Evolutionary conservation across 345 rosid genomes (phyloP).

Genomic region (Diplotaxis tenuifolia): DNA sequence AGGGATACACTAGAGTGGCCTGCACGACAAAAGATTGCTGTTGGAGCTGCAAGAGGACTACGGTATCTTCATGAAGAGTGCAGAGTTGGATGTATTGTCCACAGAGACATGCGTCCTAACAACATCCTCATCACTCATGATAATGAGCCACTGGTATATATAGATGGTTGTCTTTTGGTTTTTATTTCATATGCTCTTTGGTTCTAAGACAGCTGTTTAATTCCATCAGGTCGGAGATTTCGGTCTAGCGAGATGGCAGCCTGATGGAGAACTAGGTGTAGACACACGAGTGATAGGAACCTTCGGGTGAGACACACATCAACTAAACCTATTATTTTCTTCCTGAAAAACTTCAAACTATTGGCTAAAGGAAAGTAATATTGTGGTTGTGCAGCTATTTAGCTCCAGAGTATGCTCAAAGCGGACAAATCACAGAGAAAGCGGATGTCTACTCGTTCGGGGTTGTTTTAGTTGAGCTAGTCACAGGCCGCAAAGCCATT

Average conservation of each 20-base stretch:
- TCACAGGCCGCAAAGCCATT: conserved; percentile 93
- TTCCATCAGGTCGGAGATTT: conserved; percentile 87
- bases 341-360: background rate
- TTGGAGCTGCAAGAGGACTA: conserved; percentile 97
- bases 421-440: conserved; percentile 96
- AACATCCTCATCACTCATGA: conserved; percentile 98
- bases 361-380: conserved; percentile 9
- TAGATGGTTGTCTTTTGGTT: too few species aligned
- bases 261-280: conserved; percentile 94
- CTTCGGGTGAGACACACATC: conserved; percentile 66
- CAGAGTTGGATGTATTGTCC: conserved; percentile 99
- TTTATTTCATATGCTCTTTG: conserved; percentile 1
- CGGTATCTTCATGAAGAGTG: conserved; percentile 99
- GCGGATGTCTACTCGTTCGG: conserved; percentile 99
- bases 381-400: conserved; percentile 60
- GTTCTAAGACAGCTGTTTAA: conserved; percentile 1
- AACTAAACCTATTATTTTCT: conserved; percentile 9
- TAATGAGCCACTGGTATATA: conserved; percentile 87
- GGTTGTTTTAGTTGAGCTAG: conserved; percentile 92
- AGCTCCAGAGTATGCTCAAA: conserved; percentile 98
- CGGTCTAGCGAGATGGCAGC: conserved; percentile 99
- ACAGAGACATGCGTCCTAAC: conserved; percentile 99
- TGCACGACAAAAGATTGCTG: conserved; percentile 91
- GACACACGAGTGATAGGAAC: conserved; percentile 99
- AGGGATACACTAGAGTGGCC: conserved; percentile 77